Conservation (phyloP, 768 basidiomycete genomes). For the Psilocybe subaeruginosa region DNA sequence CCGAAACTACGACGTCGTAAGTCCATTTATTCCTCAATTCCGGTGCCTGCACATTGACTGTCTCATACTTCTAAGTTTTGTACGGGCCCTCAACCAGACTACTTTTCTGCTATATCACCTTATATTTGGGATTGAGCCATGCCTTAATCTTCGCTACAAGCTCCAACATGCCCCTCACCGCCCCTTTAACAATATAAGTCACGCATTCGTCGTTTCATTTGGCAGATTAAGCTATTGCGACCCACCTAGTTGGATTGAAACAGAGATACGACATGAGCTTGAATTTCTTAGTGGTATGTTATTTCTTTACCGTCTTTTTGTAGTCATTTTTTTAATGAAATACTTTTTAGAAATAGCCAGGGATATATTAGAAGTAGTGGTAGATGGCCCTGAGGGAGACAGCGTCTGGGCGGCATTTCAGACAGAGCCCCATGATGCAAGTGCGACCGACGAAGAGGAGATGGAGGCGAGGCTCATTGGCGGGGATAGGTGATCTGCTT, state of each 20-base stretch:
- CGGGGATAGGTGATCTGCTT: conserved; percentile 11
- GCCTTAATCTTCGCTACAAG: conserved; percentile 57
- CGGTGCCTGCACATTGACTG: not conserved
- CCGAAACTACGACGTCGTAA: conserved; percentile 40
- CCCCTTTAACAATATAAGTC: conserved; percentile 61
- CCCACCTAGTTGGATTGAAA: conserved; percentile 60
- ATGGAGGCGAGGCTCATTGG: conserved; percentile 55
- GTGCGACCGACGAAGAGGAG: conserved; percentile 57
- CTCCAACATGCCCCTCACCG: conserved; percentile 57
- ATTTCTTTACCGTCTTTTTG: conserved; percentile 1
- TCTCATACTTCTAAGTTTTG: conserved; percentile 39
- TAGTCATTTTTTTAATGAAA: not conserved
- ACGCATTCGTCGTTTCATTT: conserved; percentile 77
- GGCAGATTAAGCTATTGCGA: conserved; percentile 76
- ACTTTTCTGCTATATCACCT: conserved; percentile 67
- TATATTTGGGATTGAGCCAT: conserved; percentile 50
- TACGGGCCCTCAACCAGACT: conserved; percentile 54
- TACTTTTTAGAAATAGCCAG: conserved; percentile 53
- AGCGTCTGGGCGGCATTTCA: conserved; percentile 66
- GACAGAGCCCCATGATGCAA: conserved; percentile 41
- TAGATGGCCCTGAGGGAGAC: conserved; percentile 75
- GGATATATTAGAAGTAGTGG: conserved; percentile 65
- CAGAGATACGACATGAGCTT: conserved; percentile 40
- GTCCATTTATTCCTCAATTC: conserved; percentile 13
- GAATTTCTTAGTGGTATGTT: conserved; percentile 51